Base-by-base conservation (phyloP, 2,329 filamentous ascomycete species). In the Talaromyces sp. region DNA sequence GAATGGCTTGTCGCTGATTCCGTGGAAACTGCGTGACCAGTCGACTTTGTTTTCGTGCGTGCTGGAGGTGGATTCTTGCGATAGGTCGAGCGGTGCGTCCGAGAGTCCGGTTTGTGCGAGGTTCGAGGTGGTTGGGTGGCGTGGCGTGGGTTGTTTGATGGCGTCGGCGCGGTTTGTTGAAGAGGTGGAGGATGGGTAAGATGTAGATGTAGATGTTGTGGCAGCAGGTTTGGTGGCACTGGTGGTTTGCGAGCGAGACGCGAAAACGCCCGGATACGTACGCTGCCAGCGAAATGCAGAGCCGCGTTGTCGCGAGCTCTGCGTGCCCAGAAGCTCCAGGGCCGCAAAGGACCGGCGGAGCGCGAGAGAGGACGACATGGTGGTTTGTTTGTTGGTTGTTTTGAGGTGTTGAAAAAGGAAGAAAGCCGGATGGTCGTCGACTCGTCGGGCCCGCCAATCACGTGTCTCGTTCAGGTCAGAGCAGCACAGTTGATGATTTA, bases 11-110 rank as follows among this genome's bases (percentile, higher is more conserved):
- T 83, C 81, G 38, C 87, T 89, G 19, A 96, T 84, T 13, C 91
- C 90, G 74, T 93, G 87, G 80, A 88, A 96, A 14, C 90, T 96
- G 55, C 84, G 86, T 21, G 88, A 86, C 93, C 93, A 96, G 81
- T 96, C 89, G 58, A 89, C 84, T 52, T 84, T 82, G 32, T 3
- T 75, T 75, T 49, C 3, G 41, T n/a, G 24, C 7, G 21, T 27
- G 19, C 38, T 51, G 29, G 58, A 13, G 9, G 11, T 46, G n/a
- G n/a, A n/a, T 17, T 46, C 43, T 0, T 43, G 38, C 7, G 71
- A 65, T 29, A 73, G 67, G 57, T 73, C 70, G 26, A 72, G 67
- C 6, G 75, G 72, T 43, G 70, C 68, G 64, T 77, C 73, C 10
- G 64, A 62, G 24, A 77, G 69, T 2, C 75, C 75, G 54, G 70